phyloP scores from a whole-genome alignment of 192 early-diverging fungal genomes.

The Gigaspora rosea region DNA sequence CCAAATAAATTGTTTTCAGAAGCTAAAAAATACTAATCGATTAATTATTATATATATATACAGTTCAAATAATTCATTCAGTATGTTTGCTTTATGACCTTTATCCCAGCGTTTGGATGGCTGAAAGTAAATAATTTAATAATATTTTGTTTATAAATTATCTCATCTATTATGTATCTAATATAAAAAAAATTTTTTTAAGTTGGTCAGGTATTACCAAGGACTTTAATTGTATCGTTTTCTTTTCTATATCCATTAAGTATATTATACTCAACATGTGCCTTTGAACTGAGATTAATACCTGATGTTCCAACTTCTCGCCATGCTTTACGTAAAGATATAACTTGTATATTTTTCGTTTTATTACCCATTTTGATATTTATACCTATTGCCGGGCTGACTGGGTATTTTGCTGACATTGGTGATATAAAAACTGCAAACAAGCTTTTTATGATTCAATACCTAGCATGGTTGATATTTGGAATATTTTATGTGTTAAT shows the following conservation, averaged over 20 bases:
- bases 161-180: not conserved
- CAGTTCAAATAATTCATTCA: conserved; percentile 1
- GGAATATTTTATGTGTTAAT: not conserved
- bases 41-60: not conserved
- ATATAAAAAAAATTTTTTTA: not conserved
- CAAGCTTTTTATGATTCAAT: not conserved
- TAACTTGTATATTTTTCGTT: not conserved
- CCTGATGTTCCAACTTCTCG: no score
- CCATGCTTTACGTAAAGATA: not conserved
- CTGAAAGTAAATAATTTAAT: not conserved
- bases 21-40: no score
- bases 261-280: not conserved
- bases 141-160: not conserved
- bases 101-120: not conserved
- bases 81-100: not conserved
- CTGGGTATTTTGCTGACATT: conserved; percentile 13
- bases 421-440: not conserved
- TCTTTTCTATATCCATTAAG: not conserved
- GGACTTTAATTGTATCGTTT: not conserved
- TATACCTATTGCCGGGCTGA: not conserved
- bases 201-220: conserved; percentile 6
- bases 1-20: not conserved
- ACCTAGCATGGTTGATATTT: not conserved
- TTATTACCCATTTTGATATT: not conserved
- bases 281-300: not conserved